Evolutionary conservation across 2,329 filamentous ascomycete genomes (phyloP).

Genomic region (Nemania abortiva): DNA sequence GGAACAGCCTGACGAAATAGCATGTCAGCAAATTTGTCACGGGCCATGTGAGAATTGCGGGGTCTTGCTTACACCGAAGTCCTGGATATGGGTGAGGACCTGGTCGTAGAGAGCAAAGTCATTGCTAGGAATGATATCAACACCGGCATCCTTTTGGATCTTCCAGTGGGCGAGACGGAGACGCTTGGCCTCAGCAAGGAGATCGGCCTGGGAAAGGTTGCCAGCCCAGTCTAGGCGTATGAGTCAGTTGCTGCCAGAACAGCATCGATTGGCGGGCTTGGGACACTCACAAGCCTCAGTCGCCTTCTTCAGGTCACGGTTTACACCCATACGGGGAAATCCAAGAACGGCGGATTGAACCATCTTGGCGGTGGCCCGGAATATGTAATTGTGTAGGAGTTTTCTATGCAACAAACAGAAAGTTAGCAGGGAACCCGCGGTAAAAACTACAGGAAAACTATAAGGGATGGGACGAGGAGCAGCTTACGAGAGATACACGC

Average conservation of each 20-base stretch:
- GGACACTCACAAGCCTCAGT: slow-evolving; percentile 83
- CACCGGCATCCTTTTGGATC: slow-evolving; percentile 98
- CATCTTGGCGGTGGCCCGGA: slow-evolving; percentile 61
- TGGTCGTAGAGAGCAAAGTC: slow-evolving; percentile 99
- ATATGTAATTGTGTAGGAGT: slow-evolving; percentile 40
- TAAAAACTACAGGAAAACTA: neutral
- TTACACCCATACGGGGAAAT: slow-evolving; percentile 98
- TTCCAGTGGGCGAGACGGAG: slow-evolving; percentile 98
- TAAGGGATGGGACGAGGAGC: neutral
- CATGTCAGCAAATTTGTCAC: slow-evolving; percentile 37
- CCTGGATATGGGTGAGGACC: slow-evolving; percentile 96
- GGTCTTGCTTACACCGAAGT: slow-evolving; percentile 81
- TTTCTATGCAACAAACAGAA: slow-evolving; percentile 39
- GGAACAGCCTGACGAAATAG: slow-evolving; percentile 76
- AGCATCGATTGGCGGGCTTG: slow-evolving; percentile 22
- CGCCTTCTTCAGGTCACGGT: slow-evolving; percentile 99
- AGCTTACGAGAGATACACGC: slow-evolving; percentile 46
- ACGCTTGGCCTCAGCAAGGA: slow-evolving; percentile 95
- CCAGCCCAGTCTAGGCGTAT: slow-evolving; percentile 77
- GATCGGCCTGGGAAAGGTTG: slow-evolving; percentile 92
- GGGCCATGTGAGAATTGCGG: neutral
- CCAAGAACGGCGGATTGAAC: slow-evolving; percentile 85
- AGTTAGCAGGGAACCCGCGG: slow-evolving; percentile 26
- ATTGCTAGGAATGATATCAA: slow-evolving; percentile 98
- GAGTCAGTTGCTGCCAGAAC: slow-evolving; percentile 37